Evolutionary conservation across 2,329 filamentous ascomycete species (phyloP).

Genomic region (Coniella vitis): DNA sequence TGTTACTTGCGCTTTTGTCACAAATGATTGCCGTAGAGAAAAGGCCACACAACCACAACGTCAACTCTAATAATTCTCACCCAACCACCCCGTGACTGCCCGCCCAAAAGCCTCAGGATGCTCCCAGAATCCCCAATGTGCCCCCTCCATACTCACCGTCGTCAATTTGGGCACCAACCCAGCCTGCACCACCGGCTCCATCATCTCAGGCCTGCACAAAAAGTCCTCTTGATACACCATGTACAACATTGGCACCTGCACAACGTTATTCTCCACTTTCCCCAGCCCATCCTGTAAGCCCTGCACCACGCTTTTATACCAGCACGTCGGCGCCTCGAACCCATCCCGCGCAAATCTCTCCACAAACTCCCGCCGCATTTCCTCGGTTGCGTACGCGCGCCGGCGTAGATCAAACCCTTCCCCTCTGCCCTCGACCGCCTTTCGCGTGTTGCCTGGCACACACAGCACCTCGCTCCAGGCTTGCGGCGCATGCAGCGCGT

Average conservation of each 20-base stretch:
- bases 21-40: no score
- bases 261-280: slow-evolving; percentile 13
- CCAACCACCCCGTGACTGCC: slow-evolving; percentile 6
- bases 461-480: slow-evolving; percentile 31
- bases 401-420: slow-evolving; percentile 19
- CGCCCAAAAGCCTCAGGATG: slow-evolving; percentile 22
- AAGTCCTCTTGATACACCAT: slow-evolving; percentile 23
- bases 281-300: slow-evolving; percentile 21
- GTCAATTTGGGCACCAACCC: slow-evolving; percentile 24
- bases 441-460: slow-evolving; percentile 27
- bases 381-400: slow-evolving; percentile 22
- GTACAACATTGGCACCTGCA: slow-evolving; percentile 23
- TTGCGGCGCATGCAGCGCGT: slow-evolving; percentile 26
- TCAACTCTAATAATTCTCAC: background rate
- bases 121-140: slow-evolving; percentile 27
- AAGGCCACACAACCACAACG: background rate
- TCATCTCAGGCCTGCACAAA: slow-evolving; percentile 20
- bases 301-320: slow-evolving; percentile 21
- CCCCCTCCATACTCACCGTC: slow-evolving; percentile 20
- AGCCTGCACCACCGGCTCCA: slow-evolving; percentile 16
- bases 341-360: slow-evolving; percentile 21
- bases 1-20: no score
- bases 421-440: slow-evolving; percentile 18
- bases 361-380: slow-evolving; percentile 22
- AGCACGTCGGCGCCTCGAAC: slow-evolving; percentile 24